Base-by-base conservation (phyloP, 2,329 filamentous ascomycete genomes). In the Microcyclospora pomicola region DNA sequence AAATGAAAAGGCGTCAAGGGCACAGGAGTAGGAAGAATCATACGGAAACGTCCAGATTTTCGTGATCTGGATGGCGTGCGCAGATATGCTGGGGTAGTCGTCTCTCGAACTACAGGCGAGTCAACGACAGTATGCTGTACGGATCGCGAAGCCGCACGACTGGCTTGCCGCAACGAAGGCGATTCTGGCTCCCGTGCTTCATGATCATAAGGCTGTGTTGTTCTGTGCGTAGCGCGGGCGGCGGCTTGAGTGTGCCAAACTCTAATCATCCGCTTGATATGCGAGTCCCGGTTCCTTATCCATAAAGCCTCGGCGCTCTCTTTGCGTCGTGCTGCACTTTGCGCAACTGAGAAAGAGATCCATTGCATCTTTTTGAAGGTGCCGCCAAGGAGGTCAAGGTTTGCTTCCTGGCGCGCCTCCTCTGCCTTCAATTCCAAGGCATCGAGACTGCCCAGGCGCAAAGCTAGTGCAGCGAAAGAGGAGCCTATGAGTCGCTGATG, bases 291-390 rank as follows among this genome's bases (percentile, higher is more conserved):
- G 43, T 69, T 73, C 13, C 72, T 60, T 13, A 67, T 62, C 35
- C 62, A 60, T 44, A 77, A 58, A 6, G 71, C 68, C 28, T 68
- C 59, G 0, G 72, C 71, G 31, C 64, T 72, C 40, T 74, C 66
- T 9, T 62, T 54, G 15, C 64, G 64, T 36, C 66, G 65, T 15
- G 62, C 60, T 4, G 72, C 57, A 15, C 64, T 64, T 37, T 66
- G 65, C 16, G 62, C 60, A 4, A 72, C 57, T 31, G 73, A 71
- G 56, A 77, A 77, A 2, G 71, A 58, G 6, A 66, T 66, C 56
- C 75, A 69, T 37, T 70, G 72, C n/a, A 77, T 56, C 48, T 67
- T 72, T 50, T 70, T 72, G 40, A 77, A 57, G 15, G 62, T 63
- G 11, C 57, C 58, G 9, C 62, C 60, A 11, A 71, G 66, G 3